Evolutionary conservation across 768 basidiomycete species (phyloP), one percentile per base, ranked within the genome.

Genomic region (Coprinopsis sp.): DNA sequence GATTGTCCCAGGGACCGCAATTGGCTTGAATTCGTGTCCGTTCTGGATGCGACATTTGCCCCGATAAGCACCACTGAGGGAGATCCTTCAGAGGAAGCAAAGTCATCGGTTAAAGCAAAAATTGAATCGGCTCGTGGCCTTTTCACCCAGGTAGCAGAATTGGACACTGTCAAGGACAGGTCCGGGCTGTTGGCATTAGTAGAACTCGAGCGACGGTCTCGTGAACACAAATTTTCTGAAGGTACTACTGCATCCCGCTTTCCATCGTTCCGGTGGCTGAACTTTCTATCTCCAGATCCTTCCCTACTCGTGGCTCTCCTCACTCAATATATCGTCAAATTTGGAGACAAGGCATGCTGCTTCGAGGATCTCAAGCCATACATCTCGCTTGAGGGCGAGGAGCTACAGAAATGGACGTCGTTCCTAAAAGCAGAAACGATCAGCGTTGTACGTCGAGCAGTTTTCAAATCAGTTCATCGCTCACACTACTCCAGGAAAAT

Each of bases 301-400:
- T 55, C 56, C 11, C 64, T 65, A 23, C 54, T 83, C 45, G 59
- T 76, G 25, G 57, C 62, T 10, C 67, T 84, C 46, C 65, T 92
- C 58, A 69, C 79, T 56, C 64, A 71, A 38, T 95, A 94, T 63
- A 81, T 91, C 58, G 67, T 77, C 31, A 69, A 68, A 48, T 79
- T 91, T 54, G 84, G 87, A 24, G 80, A 83, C 62, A 95, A 92
- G 64, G 71, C 84, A 4, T 91, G 87, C 62, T 91, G 90, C 61
- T 89, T 82, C 48, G 92, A 94, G 64, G 93, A 96, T 56, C 67
- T 95, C 31, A 75, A 74, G 53, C 79, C 82, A 3, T 91, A 86
- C 59, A 62, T 84, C 11, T 58, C 57, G 6, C 64, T 87, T 12
- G 65, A 75, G 19, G 73, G 64, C 39, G 68, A 74, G 11, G 72